Evolutionary conservation across 352 stramenopile species (phyloP), one percentile per base, ranked within the genome.

Genomic region (Plasmopara muralis): DNA sequence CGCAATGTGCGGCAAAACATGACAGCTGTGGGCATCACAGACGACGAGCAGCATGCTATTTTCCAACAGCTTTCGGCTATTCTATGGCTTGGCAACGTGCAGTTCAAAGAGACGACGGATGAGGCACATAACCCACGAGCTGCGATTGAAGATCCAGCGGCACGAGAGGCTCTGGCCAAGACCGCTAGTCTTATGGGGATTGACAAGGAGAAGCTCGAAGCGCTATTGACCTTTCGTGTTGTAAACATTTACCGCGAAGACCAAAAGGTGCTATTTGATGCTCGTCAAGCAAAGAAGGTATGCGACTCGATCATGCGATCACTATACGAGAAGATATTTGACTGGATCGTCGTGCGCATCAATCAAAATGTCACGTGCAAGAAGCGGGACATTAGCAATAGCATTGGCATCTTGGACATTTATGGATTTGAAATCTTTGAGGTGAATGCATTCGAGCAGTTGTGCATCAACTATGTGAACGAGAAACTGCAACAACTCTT

Each of bases 381-480:
- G 53, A 64, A 74, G 49, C 67, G 62, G 8, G 53, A 75, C 38
- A 81, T 91, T 34, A 74, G 60, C 49, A 91, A 85, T 60, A 86
- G 70, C 59, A 91, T 95, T 47, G 84, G 85, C 6, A 90, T 95
- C 46, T 66, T 95, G 41, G 85, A 95, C 55, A 95, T 95, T 57
- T 95, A 92, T 57, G 85, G 85, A 2, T 95, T 95, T 47, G 85
- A 95, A 65, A 93, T 93, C 52, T 93, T 95, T 45, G 75, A 93
- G 7, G 73, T 87, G 41, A 96, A 96, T 56, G 78, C 77, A 34
- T 96, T 95, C 50, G 85, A 95, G 67, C 85, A 95, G 68, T 70
- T 95, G 25, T 90, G 85, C 49, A 95, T 95, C 62, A 95, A 95
- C 69, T 95, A 95, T 57, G 84, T 89, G 52, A 95, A 95, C 68